Evolutionary conservation across 208 protist species (phyloP), one percentile per base, ranked within the genome.

Genomic region (Wallacemonas sp.): DNA sequence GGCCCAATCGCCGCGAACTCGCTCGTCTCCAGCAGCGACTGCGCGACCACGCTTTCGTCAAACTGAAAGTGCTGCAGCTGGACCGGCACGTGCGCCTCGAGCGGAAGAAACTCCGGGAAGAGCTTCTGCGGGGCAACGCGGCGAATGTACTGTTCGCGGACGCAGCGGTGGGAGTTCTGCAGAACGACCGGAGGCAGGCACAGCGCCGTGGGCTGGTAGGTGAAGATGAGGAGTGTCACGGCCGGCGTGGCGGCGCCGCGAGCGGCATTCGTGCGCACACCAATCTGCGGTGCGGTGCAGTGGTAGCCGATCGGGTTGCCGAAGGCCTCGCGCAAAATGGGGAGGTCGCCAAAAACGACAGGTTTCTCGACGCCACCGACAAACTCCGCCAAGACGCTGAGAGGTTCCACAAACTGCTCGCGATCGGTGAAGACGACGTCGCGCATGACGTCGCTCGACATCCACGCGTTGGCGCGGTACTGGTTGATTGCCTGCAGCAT

Each of bases 381-480:
- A 23, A 85, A 57, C 49, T 77, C 80, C 18, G 86, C 80, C 2
- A 92, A 26, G 23, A 39, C 28, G 39, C 74, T 76, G 39, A 73
- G 28, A 3, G 72, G 75, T 49, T 48, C 44, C 54, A 74, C 44
- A 33, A 85, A 81, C 7, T 33, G 57, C 23, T 23, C 25, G 25
- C 74, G 57, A 20, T 31, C 29, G 26, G 81, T 76, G 16, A 71
- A 73, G 50, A 94, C 61, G 14, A 73, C 48, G 36, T 52, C 52
- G 59, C 74, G 57, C 54, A 92, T 50, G 16, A 52, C 70, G 2
- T 28, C 42, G 54, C 87, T 85, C 57, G 91, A 94, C 91, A 96
- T 96, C 88, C 91, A 96, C 44, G 81, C 79, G 62, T 96, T 96
- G 38, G 79, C 77, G 32, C 85, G 87, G 70, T 91, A 89, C 73